Evolutionary conservation across 148 eudicot genomes (phyloP), one percentile per base, ranked within the genome.

Genomic region (Chenopodium formosanum): DNA sequence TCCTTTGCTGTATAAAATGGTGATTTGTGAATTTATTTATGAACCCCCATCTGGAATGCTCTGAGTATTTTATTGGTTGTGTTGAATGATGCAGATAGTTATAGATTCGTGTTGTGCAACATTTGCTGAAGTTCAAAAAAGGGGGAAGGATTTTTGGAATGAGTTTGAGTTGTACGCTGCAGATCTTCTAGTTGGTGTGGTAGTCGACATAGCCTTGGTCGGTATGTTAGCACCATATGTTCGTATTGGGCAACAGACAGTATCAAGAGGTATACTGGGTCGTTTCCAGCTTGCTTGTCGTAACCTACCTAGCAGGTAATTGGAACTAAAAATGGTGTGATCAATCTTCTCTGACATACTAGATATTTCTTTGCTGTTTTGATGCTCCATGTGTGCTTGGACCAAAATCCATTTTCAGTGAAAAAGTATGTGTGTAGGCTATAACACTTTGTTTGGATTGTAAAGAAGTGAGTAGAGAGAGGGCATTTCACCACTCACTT

Each of bases 21-120:
- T 53, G 27, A 40, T 60, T 60, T 20, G 29, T 44, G 37, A 37
- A 20, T 58, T 22, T 16, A 37, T 50, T 2, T 25, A 23, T 73
- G 53, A 10, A 50, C n/a, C 31, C 14, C 17, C 48, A 13, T 25
- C 76, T n/a, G 52, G 23, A 9, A 80, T 37, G 69, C 12, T 22
- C 40, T 40, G 32, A 60, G 25, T n/a, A 58, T 29, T 13, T 79
- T 29, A 19, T 2, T 58, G 1, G 25, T 48, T 80, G 70, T 80
- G 65, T 83, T 75, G 79, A 81, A 78, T 85, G 66, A 50, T 88
- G 94, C 92, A 91, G 94, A 86, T 89, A 77, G 89, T 89, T 74
- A 89, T 91, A 80, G 94, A 91, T 89, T 88, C 91, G 69, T 83
- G 90, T 77, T 91, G 94, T 86, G 94, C 92, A 53, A 91, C 94